Conservation (phyloP, 331 rosid genomes). For the Telfairia occidentalis region DNA sequence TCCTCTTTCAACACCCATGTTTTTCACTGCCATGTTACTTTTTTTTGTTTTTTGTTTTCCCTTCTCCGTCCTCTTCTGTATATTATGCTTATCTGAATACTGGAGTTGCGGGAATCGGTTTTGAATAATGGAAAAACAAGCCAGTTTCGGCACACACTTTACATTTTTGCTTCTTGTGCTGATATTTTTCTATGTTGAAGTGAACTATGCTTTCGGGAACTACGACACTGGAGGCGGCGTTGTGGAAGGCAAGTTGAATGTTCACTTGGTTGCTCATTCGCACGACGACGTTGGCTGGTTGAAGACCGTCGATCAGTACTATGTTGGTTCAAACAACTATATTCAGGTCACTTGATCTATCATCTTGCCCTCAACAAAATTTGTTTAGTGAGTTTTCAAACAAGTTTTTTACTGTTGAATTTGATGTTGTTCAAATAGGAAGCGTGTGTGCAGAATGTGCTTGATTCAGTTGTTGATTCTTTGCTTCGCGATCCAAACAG, state of each 20-base stretch:
- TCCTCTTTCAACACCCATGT: background rate
- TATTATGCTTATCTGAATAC: background rate
- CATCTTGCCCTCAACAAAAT: background rate
- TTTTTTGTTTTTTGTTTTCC: background rate
- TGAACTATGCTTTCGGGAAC: constrained; percentile 27
- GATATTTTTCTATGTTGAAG: constrained; percentile 17
- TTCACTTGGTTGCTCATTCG: constrained; percentile 70
- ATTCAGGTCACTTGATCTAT: constrained; percentile 50
- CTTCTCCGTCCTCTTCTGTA: background rate
- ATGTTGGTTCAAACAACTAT: constrained; percentile 62
- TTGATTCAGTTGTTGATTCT: constrained; percentile 63
- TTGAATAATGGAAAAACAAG: constrained; percentile 20
- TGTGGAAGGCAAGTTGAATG: constrained; percentile 61
- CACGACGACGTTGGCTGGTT: constrained; percentile 96
- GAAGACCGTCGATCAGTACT: constrained; percentile 79
- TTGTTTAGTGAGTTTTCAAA: background rate
- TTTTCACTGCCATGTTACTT: background rate
- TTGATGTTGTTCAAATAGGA: constrained; percentile 27
- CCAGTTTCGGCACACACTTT: background rate
- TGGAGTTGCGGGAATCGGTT: background rate
- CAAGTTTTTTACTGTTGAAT: background rate
- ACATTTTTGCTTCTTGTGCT: constrained; percentile 19
- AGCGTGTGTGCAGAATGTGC: constrained; percentile 68
- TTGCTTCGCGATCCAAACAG: constrained; percentile 61
- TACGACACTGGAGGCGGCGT: constrained; percentile 40